Conservation (phyloP, 1,284 basidiomycete genomes). For the Ganoderma sinense region DNA sequence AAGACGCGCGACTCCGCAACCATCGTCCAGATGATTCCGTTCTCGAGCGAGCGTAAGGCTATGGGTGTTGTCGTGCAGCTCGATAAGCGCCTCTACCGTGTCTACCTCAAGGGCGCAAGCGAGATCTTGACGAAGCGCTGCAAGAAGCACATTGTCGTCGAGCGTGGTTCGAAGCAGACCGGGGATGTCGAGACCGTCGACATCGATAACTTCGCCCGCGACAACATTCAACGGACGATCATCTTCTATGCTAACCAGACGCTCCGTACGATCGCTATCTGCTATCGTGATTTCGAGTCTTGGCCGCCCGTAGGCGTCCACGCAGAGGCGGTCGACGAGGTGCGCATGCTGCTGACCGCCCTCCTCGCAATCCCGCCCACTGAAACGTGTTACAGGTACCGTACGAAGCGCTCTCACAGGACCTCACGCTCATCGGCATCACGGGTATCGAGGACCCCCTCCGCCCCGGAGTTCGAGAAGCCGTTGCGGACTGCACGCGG, state of each 20-base stretch:
- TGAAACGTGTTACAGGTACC: constrained; percentile 56
- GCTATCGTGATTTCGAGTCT: constrained; percentile 86
- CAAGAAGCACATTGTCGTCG: constrained; percentile 75
- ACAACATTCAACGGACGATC: constrained; percentile 90
- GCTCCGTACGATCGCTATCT: constrained; percentile 91
- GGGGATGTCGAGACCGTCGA: constrained; percentile 60
- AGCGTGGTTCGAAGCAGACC: constrained; percentile 41
- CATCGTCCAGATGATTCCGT: constrained; percentile 92
- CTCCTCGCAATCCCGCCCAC: not conserved
- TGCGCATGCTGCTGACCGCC: constrained; percentile 32
- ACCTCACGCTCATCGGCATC: constrained; percentile 89
- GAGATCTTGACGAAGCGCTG: constrained; percentile 90
- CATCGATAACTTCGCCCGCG: constrained; percentile 71
- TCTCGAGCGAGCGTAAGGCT: constrained; percentile 94
- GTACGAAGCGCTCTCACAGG: constrained; percentile 74
- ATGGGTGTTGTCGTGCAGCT: constrained; percentile 92
- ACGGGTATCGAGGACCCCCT: constrained; percentile 97
- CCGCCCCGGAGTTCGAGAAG: constrained; percentile 87
- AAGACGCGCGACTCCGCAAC: constrained; percentile 71
- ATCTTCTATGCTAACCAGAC: constrained; percentile 98
- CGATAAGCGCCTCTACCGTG: constrained; percentile 59
- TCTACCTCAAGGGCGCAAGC: constrained; percentile 93
- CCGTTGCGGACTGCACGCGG: constrained; percentile 85
- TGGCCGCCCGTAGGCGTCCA: constrained; percentile 81
- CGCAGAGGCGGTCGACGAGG: constrained; percentile 62